A percentile compares a stretch with the other conserved stretches of the same genome.
Conservation (phyloP, 192 early-diverging fungal species). For the Podila clonocystis region DNA sequence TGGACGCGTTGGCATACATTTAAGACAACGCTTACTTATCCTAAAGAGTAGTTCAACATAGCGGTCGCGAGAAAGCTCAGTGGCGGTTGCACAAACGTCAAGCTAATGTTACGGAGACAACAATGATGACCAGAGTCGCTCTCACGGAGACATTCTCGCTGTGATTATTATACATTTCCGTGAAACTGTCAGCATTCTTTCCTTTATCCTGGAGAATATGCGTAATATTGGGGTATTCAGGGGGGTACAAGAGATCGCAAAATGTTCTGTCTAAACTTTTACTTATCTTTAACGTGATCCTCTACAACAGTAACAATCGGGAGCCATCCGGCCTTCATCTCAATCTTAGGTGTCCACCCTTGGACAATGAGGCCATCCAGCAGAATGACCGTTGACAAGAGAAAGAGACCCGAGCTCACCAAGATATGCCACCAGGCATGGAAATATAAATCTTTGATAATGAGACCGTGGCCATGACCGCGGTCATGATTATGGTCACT, state of each 20-base stretch:
- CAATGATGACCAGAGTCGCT: too few relatives aligned
- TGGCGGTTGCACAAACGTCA: too few relatives aligned
- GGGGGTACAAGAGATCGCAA: too few relatives aligned
- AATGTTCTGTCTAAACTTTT: background rate
- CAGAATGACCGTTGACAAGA: constrained; percentile 66
- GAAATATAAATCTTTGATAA: constrained; percentile 56
- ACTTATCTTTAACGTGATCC: background rate
- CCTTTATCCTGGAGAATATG: background rate
- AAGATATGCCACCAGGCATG: constrained; percentile 75
- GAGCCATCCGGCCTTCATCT: constrained; percentile 32
- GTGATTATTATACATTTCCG: background rate
- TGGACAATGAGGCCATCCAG: constrained; percentile 38
- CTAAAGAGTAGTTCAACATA: too few relatives aligned
- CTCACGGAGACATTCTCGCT: too few relatives aligned
- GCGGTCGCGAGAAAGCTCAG: too few relatives aligned
- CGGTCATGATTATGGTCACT: constrained; percentile 46
- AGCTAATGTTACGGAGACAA: too few relatives aligned
- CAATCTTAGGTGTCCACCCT: constrained; percentile 37
- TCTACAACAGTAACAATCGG: constrained; percentile 20
- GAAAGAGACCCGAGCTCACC: constrained; percentile 65
- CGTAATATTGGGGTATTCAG: too few relatives aligned
- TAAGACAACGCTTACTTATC: too few relatives aligned
- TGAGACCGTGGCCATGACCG: constrained; percentile 26
- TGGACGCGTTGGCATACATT: too few relatives aligned
- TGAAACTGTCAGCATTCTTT: background rate